Percentiles rank a stretch among this genome's conserved stretches.
phyloP scores from a whole-genome alignment of 352 stramenopile species.

The Globisporangium irregulare region DNA sequence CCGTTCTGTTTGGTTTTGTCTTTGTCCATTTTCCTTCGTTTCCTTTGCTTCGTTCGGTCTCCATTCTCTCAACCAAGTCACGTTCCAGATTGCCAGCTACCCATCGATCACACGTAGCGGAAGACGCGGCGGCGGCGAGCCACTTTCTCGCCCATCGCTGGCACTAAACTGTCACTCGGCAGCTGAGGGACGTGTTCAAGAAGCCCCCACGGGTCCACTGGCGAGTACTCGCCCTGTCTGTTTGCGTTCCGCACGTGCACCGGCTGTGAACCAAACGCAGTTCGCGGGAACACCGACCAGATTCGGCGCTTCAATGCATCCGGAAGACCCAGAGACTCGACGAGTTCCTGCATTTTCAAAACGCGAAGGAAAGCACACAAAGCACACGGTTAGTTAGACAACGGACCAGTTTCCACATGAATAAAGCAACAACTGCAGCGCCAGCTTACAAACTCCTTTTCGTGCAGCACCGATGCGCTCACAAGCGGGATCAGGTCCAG shows the following conservation, averaged over 20 bases:
- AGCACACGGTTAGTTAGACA: background rate
- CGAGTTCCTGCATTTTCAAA: constrained; percentile 46
- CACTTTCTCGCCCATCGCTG: constrained; percentile 34
- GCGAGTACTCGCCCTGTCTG: constrained; percentile 22
- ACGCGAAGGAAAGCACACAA: background rate
- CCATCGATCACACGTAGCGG: constrained; percentile 50
- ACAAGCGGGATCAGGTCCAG: constrained; percentile 80
- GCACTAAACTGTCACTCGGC: constrained; percentile 60
- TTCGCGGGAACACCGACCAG: constrained; percentile 67
- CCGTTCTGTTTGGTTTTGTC: background rate
- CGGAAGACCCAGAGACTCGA: constrained; percentile 59
- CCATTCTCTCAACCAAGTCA: background rate
- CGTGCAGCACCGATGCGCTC: constrained; percentile 66
- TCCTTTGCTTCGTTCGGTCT: background rate
- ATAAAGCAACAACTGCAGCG: constrained; percentile 7
- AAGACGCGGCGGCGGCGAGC: constrained; percentile 69
- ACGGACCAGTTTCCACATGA: constrained; percentile 1
- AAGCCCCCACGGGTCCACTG: constrained; percentile 74
- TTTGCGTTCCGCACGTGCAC: constrained; percentile 24
- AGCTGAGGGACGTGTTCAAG: constrained; percentile 69
- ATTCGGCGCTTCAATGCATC: constrained; percentile 58
- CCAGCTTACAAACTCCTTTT: constrained; percentile 70
- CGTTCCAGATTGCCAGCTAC: background rate
- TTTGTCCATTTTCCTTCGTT: constrained; percentile 6
- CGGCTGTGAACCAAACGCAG: constrained; percentile 29